phyloP scores from a whole-genome alignment of 768 basidiomycete genomes.

The Boletus eberwhitei region DNA sequence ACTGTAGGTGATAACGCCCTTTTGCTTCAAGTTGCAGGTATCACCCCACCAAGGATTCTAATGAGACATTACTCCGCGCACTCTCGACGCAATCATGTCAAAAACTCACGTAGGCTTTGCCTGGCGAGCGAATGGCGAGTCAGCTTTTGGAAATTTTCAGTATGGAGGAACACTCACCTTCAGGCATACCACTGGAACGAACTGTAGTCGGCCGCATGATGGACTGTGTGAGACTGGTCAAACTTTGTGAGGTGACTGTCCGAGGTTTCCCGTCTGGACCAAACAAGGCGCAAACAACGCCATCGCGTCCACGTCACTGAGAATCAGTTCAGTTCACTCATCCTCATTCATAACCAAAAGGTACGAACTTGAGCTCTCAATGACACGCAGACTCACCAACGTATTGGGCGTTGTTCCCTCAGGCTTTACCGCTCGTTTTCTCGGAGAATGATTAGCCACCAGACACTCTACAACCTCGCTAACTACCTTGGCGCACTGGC shows the following conservation, averaged over 20 bases:
- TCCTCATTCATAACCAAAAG: constrained; percentile 10
- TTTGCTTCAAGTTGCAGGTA: constrained; percentile 62
- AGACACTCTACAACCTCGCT: constrained; percentile 77
- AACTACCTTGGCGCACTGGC: constrained; percentile 81
- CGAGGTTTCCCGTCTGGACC: constrained; percentile 31
- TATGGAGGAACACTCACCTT: constrained; percentile 49
- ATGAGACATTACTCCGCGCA: constrained; percentile 2
- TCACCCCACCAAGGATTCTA: constrained; percentile 94
- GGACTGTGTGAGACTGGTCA: constrained; percentile 6
- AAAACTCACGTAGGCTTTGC: constrained; percentile 75
- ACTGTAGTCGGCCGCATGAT: constrained; percentile 51
- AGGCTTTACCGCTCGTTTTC: constrained; percentile 6
- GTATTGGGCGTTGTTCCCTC: background rate
- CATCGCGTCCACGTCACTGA: background rate
- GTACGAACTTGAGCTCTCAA: constrained; percentile 7
- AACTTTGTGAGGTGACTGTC: background rate
- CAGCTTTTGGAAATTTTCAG: background rate
- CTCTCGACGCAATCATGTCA: background rate
- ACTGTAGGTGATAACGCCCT: constrained; percentile 82
- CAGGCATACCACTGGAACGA: constrained; percentile 75
- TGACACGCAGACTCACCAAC: background rate
- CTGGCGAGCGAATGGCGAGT: constrained; percentile 36
- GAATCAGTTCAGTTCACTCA: background rate
- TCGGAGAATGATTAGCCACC: constrained; percentile 71
- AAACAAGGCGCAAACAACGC: constrained; percentile 34